phyloP scores from a whole-genome alignment of 495 filamentous ascomycete species.

The Podospora anserina region DNA sequence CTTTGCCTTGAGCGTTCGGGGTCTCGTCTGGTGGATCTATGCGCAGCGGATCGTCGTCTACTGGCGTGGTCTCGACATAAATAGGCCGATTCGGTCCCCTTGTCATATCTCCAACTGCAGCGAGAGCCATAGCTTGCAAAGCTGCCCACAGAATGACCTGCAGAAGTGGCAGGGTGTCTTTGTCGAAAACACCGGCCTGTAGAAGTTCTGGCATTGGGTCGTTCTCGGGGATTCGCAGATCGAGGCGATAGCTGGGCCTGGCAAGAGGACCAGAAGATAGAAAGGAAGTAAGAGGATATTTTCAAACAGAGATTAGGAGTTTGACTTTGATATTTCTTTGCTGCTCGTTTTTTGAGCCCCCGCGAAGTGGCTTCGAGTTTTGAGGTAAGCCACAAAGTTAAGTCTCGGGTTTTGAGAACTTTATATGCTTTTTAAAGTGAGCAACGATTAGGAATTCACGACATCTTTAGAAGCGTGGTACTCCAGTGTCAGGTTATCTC shows the following conservation, averaged over 20 bases:
- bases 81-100: background rate
- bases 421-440: background rate
- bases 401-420: background rate
- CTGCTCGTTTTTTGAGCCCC: background rate
- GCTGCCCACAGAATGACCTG: background rate
- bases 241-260: background rate
- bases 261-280: background rate
- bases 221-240: background rate
- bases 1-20: background rate
- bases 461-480: background rate
- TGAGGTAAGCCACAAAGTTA: background rate
- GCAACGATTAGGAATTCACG: background rate
- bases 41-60: no score
- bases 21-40: no score
- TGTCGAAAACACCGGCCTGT: background rate
- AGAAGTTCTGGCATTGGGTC: background rate
- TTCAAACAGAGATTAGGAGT: background rate
- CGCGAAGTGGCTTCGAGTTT: background rate
- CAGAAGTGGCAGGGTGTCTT: background rate
- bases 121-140: background rate
- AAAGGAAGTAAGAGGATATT: background rate
- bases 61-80: background rate
- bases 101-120: background rate
- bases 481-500: background rate
- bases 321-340: background rate